Conservation (phyloP, 2,329 filamentous ascomycete genomes). For the Colletotrichum salicis region DNA sequence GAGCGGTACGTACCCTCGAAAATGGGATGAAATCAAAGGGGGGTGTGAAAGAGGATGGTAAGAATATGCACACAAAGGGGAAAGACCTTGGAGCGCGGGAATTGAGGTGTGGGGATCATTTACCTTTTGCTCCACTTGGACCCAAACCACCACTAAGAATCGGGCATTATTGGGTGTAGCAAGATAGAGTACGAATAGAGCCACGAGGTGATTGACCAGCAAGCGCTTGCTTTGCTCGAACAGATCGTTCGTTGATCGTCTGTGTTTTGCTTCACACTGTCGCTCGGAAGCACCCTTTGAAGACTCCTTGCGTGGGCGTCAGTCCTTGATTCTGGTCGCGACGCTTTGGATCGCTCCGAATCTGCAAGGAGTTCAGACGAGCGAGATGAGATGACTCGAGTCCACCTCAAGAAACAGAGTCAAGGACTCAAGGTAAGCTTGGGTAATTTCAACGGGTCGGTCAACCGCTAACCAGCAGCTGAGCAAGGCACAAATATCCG, state of each 20-base stretch:
- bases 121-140: neutral
- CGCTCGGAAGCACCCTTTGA: neutral
- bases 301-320: neutral
- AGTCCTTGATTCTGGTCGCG: neutral
- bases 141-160: conserved; percentile 8
- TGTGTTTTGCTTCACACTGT: conserved; percentile 1
- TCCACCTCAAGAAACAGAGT: conserved; percentile 9
- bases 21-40: conserved; percentile 17
- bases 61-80: conserved; percentile 29
- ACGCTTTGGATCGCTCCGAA: conserved; percentile 1
- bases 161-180: neutral
- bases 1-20: conserved; percentile 15
- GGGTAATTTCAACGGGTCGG: conserved; percentile 19
- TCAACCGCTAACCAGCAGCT: neutral
- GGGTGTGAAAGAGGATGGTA: conserved; percentile 5
- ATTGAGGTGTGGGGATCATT: conserved; percentile 14
- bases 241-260: conserved; percentile 9
- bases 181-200: neutral
- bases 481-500: neutral
- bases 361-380: conserved; percentile 33
- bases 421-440: conserved; percentile 18
- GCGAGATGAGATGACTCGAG: conserved; percentile 33
- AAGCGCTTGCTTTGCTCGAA: conserved; percentile 5
- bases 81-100: conserved; percentile 10
- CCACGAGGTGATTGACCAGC: neutral